Conservation (phyloP, 305 asterid species). For the Fraxinus sp. region DNA sequence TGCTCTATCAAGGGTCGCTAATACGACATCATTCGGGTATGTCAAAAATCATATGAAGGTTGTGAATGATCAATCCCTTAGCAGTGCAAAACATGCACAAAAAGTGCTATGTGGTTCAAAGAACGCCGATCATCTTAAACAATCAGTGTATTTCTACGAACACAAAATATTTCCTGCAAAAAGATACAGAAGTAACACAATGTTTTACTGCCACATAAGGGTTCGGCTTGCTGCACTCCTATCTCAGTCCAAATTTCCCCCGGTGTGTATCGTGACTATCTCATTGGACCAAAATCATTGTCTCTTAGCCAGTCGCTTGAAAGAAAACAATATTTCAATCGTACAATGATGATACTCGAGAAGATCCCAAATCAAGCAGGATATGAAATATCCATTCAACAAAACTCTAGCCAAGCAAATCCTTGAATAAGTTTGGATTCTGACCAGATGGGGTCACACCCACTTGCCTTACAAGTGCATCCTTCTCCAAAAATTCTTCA, state of each 20-base stretch:
- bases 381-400: not conserved
- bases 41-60: too few species aligned
- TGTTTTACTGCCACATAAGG: not conserved
- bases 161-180: not conserved
- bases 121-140: not conserved
- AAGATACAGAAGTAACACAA: not conserved
- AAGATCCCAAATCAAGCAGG: conserved; percentile 1
- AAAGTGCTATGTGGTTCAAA: not conserved
- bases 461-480: conserved; percentile 85
- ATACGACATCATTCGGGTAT: too few species aligned
- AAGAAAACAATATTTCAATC: not conserved
- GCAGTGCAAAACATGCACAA: not conserved
- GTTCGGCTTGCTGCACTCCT: not conserved
- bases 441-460: conserved; percentile 84
- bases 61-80: too few species aligned
- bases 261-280: not conserved
- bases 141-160: not conserved
- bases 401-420: conserved; percentile 63
- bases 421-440: conserved; percentile 83
- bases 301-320: not conserved
- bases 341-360: not conserved
- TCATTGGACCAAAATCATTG: not conserved
- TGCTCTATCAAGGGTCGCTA: too few species aligned
- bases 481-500: conserved; percentile 80
- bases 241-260: not conserved